Evolutionary conservation across 2,329 filamentous ascomycete species (phyloP), one percentile per base, ranked within the genome.

Genomic region (Fusarium proliferatum): DNA sequence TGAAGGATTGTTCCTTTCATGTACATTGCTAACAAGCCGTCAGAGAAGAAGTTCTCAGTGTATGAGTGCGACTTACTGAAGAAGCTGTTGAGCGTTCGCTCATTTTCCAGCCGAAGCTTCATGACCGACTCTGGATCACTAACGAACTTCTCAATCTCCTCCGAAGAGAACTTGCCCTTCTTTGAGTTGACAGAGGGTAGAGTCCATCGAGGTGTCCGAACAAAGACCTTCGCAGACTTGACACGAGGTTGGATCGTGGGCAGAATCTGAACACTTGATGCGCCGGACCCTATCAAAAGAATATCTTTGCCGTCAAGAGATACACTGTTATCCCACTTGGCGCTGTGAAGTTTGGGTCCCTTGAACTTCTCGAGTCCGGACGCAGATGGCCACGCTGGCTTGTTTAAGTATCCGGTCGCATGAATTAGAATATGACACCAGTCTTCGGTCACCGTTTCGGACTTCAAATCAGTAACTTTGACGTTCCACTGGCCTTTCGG

Each of bases 391-490:
- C 58, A 69, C 1, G 64, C 45, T 4, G 58, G 58, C 3, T 69
- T 69, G 16, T 69, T 69, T 36, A 69, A 38, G 19, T 69, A 69
- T 13, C 64, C 67, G 9, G 64, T 69, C 5, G 67, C 58, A 23
- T 69, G 64, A 8, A 69, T 41, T 1, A 69, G 7, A 4, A 69
- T 43, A 28, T 69, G 56, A 5, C 66, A 69, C 64, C 64, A 69
- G 36, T 64, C 67, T 5, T 69, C 4, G 3, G 26, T 28, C 3
- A 26, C 36, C 17, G 10, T 26, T 5, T 48, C 10, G 9, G 64
- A 45, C 45, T 39, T 30, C 1, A 69, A 3, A 15, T 64, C 21
- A 1, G 64, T 45, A 15, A 36, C 36, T 23, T 33, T 26, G 9
- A 69, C 43, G 1, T 43, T 28, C 67, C 64, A 69, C 12, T 49